Conservation (phyloP, 2,329 filamentous ascomycete genomes). For the Colletotrichum sp. region DNA sequence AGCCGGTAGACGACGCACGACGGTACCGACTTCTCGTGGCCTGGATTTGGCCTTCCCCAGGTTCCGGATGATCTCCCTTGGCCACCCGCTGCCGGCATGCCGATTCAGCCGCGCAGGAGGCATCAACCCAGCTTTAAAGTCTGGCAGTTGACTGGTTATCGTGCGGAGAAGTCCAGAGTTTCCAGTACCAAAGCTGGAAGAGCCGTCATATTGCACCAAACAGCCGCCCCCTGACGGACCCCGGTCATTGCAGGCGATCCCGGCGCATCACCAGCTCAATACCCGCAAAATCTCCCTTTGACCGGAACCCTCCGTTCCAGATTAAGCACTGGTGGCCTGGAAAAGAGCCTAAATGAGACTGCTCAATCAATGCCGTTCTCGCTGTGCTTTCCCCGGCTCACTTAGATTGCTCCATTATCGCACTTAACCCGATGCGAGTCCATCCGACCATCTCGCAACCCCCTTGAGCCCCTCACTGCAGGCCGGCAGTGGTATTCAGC, state of each 20-base stretch:
- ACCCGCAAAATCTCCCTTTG: conserved; percentile 8
- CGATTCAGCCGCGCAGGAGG: not conserved
- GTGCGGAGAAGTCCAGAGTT: not conserved
- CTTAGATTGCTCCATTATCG: not conserved
- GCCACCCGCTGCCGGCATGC: not conserved
- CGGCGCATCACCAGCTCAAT: not conserved
- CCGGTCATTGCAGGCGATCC: not conserved
- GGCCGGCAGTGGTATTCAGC: not conserved
- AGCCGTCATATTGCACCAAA: not conserved
- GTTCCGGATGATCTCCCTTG: not conserved
- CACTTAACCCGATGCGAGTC: not conserved
- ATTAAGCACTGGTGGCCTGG: conserved; percentile 2
- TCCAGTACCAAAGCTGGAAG: not conserved
- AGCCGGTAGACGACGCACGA: not conserved
- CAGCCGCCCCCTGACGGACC: not conserved
- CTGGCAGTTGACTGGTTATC: not conserved
- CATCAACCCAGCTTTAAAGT: not conserved
- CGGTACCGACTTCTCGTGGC: not conserved
- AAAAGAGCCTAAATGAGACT: conserved; percentile 18
- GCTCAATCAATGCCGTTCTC: not conserved
- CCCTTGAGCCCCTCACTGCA: not conserved
- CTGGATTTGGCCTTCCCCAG: not conserved
- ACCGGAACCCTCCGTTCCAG: conserved; percentile 17
- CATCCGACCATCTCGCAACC: not conserved
- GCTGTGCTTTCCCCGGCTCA: not conserved